Evolutionary conservation across 2,329 filamentous ascomycete genomes (phyloP), one percentile per base, ranked within the genome.

Genomic region (Alternaria rosae): DNA sequence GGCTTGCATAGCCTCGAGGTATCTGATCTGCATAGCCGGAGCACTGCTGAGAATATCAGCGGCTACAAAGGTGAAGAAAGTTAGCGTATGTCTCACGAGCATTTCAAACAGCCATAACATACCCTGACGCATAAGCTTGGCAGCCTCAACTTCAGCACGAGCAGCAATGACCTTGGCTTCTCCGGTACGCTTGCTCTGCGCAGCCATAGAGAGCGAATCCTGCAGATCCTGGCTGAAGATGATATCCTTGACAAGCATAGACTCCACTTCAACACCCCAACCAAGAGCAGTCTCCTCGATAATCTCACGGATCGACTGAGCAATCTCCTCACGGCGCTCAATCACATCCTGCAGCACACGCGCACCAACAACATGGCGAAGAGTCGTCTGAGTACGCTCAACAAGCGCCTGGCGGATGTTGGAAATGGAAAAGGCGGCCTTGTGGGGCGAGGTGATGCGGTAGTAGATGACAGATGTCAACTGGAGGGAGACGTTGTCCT

Each of bases 241-340:
- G 78, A 99, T 97, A 81, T 99, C 95, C 84, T 99, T 98, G 87
- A 99, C 94, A 70, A 99, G 89, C 94, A 99, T 99, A 76, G 91
- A 94, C 85, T 98, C 95, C 61, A 98, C 95, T 76, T 92, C 89
- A 8, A 97, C 94, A 82, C 95, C 95, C 95, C 95, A 99, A 64
- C 92, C 93, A 11, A 88, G 85, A 6, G 95, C 94, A 1, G 97
- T 95, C 71, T 97, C 94, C 78, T 98, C 95, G 72, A 99, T 98
- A 73, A 98, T 98, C 81, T 97, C 94, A 66, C 93, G 90, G 66
- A 98, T 98, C 60, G 91, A 95, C 82, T 94, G 90, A 1, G 95
- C 95, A 71, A 99, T 91, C 82, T 99, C 95, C 83, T 99, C 95
- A 61, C 95, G 93, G 61, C 95, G 93, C 85, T 99, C 95, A 73